These are phyloP conservation scores for Blastobotrys muscicola DNA, from an alignment of 805 yeast species.

Conservation along the genomic window DNA sequence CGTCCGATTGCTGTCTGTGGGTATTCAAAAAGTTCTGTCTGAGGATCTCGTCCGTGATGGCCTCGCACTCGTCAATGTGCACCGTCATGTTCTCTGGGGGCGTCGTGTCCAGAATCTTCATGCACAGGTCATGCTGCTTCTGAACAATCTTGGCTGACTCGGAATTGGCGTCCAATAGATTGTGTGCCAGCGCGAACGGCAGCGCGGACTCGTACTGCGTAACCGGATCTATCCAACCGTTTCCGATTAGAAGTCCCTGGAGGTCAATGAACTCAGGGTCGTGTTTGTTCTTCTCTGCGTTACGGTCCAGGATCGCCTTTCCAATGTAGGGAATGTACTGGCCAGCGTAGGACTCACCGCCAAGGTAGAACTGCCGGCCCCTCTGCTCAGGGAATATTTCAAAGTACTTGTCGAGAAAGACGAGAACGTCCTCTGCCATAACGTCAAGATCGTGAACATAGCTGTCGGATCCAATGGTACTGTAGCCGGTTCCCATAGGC, in stretches of 20 bases:
- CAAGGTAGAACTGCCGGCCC: constrained; percentile 57
- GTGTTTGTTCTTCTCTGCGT: constrained; percentile 24
- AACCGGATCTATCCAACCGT: constrained; percentile 91
- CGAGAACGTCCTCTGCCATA: constrained; percentile 53
- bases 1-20: constrained; percentile 17
- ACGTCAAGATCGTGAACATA: constrained; percentile 32
- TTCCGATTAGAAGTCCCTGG: constrained; percentile 70
- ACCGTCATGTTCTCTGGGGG: constrained; percentile 14
- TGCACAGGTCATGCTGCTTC: constrained; percentile 19
- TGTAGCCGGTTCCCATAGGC: constrained; percentile 91
- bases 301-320: constrained; percentile 43
- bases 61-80: constrained; percentile 28
- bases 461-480: constrained; percentile 40
- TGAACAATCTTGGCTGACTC: constrained; percentile 16
- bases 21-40: constrained; percentile 2
- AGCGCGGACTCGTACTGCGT: constrained; percentile 72
- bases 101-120: constrained; percentile 17
- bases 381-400: constrained; percentile 64
- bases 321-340: constrained; percentile 91
- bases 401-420: constrained; percentile 58
- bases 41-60: constrained; percentile 33
- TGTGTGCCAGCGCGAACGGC: constrained; percentile 56
- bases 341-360: constrained; percentile 97
- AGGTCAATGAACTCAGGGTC: constrained; percentile 31
- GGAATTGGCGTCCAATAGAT: constrained; percentile 36